Evolutionary conservation across 257 asterid genomes (phyloP).

Genomic region (Capsicum pubescens): DNA sequence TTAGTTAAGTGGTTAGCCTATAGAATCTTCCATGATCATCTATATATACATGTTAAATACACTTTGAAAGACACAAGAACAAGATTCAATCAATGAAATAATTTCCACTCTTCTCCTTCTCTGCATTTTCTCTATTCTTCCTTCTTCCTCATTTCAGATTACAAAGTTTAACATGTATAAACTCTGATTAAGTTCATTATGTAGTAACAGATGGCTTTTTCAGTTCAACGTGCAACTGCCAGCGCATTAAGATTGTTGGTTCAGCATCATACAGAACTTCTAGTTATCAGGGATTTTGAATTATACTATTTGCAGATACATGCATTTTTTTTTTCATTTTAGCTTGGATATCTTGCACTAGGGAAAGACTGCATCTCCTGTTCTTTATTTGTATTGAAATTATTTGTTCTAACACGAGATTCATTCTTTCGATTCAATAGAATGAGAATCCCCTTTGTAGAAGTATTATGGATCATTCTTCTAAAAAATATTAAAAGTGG

Average conservation of each 20-base stretch:
- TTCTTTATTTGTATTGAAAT: slow-evolving; percentile 11
- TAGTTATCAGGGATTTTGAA: no score
- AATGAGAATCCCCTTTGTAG: background rate
- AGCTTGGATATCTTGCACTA: background rate
- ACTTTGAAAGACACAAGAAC: no score
- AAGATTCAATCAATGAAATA: no score
- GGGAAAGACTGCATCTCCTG: background rate
- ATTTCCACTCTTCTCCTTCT: no score
- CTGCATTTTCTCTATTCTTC: no score
- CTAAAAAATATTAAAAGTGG: no score
- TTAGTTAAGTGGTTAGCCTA: no score
- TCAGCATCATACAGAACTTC: background rate
- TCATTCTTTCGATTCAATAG: background rate
- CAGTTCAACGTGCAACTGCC: background rate
- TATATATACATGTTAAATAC: no score
- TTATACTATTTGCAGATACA: background rate
- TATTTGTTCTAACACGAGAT: background rate
- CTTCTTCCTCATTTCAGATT: no score
- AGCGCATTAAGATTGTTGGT: background rate
- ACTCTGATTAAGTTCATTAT: background rate
- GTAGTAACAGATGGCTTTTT: background rate
- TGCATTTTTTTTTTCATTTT: background rate
- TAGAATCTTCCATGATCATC: no score
- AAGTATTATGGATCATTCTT: background rate
- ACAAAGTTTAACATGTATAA: no score